Percentiles rank a stretch among this genome's conserved stretches.
These are phyloP conservation scores for Colletotrichum sidae DNA, from an alignment of 2,329 filamentous ascomycete genomes.

Conservation along the genomic window DNA sequence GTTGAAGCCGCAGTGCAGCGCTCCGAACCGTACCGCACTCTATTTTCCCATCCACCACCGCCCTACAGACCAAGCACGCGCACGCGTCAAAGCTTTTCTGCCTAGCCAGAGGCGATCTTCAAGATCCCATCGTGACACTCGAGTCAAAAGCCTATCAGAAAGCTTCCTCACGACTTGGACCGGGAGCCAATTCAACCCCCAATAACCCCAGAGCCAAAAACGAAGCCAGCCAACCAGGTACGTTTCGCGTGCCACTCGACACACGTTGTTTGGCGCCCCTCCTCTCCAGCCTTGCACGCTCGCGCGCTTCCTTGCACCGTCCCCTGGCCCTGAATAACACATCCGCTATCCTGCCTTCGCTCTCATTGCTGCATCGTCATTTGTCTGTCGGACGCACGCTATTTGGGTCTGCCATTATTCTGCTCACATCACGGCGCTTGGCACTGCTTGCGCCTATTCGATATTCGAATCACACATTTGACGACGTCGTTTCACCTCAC, in stretches of 20 bases:
- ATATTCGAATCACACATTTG: constrained; percentile 1
- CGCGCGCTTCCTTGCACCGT: constrained; percentile 34
- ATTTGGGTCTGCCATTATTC: constrained; percentile 3
- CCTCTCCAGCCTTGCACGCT: constrained; percentile 32
- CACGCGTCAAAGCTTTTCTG: constrained; percentile 34
- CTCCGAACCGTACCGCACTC: constrained; percentile 6
- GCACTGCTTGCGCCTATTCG: constrained; percentile 6
- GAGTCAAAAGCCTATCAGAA: constrained; percentile 38
- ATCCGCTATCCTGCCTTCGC: constrained; percentile 4
- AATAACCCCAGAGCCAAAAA: constrained; percentile 17
- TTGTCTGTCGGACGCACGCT: constrained; percentile 14
- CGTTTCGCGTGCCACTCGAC: constrained; percentile 34
- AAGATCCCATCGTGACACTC: constrained; percentile 36
- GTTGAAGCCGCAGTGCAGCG: constrained; percentile 18
- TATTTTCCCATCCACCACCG: constrained; percentile 32
- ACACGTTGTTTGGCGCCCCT: constrained; percentile 34
- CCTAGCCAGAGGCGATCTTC: constrained; percentile 17
- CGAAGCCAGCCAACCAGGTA: constrained; percentile 35
- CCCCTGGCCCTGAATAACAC: constrained; percentile 8
- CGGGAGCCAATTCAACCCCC: constrained; percentile 15
- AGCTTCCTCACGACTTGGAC: constrained; percentile 36
- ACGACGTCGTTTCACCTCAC: constrained; percentile 3
- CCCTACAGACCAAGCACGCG: constrained; percentile 17
- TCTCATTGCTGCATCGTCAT: constrained; percentile 15
- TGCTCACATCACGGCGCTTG: constrained; percentile 9